Evolutionary conservation across 1,139 yeast genomes (phyloP), one percentile per base, ranked within the genome.

Genomic region (Saccharomyces pastorianus): DNA sequence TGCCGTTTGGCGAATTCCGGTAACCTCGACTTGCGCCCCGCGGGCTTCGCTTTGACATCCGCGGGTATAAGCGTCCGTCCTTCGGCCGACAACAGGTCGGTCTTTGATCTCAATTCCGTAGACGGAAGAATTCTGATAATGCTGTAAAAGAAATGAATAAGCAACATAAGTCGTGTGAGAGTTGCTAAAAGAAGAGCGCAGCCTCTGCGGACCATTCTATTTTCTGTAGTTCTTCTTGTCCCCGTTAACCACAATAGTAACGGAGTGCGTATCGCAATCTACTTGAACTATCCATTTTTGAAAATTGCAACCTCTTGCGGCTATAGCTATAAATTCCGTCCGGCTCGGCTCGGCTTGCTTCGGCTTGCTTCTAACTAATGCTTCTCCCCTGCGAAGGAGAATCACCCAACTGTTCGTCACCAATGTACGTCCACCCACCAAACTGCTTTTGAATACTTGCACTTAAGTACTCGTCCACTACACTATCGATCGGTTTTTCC

Each of bases 351-450:
- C 44, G 44, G 44, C 44, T 38, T 17, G 26, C 6, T 11, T 38
- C 13, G 41, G 20, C 44, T 20, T 20, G 23, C 23, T 17, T 38
- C 49, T 55, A 63, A 48, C 61, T 57, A n/a, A 61, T 59, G 54
- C 65, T 62, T 53, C 61, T 60, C 1, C 62, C 65, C 47, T 64
- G 68, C 2, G 56, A 51, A 59, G 64, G 55, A 28, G 68, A 63
- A 52, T 58, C 59, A 3, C 68, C 73, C 20, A 72, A 56, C 55
- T 72, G 75, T 56, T 72, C 75, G 9, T 70, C 69, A 4, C 91
- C 96, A 53, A 88, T 89, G 70, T 89, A 91, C 1, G 97, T 90
- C 99, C 99, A 93, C 2, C 98, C 97, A 47, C 96, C 97, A 76
- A 93, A 93, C 71, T 91, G 97, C 67, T 86, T 84, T 71, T 93